These are phyloP conservation scores for Sphagnum tenellum DNA, from an alignment of 225 moss, liverwort and hornwort genomes.

Conservation along the genomic window DNA sequence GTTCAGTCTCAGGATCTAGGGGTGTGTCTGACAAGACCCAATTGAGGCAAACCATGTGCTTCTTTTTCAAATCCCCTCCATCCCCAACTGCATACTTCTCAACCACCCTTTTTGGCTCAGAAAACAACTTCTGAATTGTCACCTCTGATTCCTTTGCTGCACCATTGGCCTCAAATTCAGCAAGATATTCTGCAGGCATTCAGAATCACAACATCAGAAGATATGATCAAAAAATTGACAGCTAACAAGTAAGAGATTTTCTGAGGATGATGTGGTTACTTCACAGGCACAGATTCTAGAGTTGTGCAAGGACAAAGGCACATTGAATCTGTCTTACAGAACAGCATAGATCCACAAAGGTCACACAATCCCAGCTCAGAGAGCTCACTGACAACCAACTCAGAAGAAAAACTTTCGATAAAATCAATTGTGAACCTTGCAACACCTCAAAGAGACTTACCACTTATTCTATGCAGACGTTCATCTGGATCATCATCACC, in stretches of 20 bases:
- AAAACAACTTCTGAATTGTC: constrained; percentile 70
- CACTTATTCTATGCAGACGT: constrained; percentile 69
- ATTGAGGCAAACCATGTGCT: constrained; percentile 91
- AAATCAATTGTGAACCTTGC: no score
- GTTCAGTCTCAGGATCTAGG: constrained; percentile 79
- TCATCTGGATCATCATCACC: constrained; percentile 95
- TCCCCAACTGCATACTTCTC: constrained; percentile 85
- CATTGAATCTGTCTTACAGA: no score
- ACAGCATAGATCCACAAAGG: no score
- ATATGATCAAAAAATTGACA: no score
- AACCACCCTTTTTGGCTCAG: constrained; percentile 73
- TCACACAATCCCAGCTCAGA: no score
- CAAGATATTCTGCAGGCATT: constrained; percentile 62
- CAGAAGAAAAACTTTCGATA: no score
- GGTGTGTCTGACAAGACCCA: constrained; percentile 83
- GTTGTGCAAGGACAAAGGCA: no score
- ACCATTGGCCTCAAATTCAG: constrained; percentile 65
- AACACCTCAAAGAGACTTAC: constrained; percentile 16
- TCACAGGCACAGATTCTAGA: no score
- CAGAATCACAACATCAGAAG: background rate
- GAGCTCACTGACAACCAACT: no score
- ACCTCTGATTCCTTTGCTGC: constrained; percentile 84
- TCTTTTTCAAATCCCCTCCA: constrained; percentile 63
- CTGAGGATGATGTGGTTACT: no score
- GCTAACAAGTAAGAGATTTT: no score